phyloP scores from a whole-genome alignment of 1,284 basidiomycete species.

The Mycena sp. region DNA sequence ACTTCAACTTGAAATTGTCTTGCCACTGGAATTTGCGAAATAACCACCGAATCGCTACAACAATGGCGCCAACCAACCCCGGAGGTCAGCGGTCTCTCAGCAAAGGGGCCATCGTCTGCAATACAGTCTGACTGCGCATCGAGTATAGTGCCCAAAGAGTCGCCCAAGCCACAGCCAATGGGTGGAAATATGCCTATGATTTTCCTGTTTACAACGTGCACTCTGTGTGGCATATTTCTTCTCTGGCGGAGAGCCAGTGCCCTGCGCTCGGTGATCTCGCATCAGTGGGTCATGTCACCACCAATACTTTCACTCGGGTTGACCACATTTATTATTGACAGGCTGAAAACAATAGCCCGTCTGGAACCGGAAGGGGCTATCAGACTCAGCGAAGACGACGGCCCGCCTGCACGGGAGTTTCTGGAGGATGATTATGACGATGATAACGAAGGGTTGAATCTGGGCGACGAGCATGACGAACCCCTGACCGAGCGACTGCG shows the following conservation, averaged over 20 bases:
- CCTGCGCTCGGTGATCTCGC: constrained; percentile 68
- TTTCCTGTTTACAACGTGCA: constrained; percentile 68
- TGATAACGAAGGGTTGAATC: constrained; percentile 43
- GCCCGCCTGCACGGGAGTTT: constrained; percentile 72
- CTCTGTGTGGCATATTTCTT: constrained; percentile 67
- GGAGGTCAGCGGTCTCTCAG: constrained; percentile 6
- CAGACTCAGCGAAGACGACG: constrained; percentile 76
- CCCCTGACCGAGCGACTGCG: not conserved
- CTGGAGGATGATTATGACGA: constrained; percentile 72
- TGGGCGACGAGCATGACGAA: constrained; percentile 1
- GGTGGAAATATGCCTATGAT: constrained; percentile 60
- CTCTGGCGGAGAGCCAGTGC: constrained; percentile 71
- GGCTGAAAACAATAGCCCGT: constrained; percentile 66
- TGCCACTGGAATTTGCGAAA: too few relatives aligned
- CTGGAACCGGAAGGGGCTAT: constrained; percentile 61
- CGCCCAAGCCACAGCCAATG: constrained; percentile 73
- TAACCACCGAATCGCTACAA: too few relatives aligned
- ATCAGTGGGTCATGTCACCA: constrained; percentile 57
- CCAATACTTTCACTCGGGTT: not conserved
- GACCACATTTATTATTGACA: constrained; percentile 38
- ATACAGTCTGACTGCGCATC: not conserved
- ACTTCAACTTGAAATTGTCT: too few relatives aligned
- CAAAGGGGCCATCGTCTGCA: not conserved
- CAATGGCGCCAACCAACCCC: constrained; percentile 7
- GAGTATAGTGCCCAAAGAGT: constrained; percentile 62